Evolutionary conservation across 2,329 filamentous ascomycete species (phyloP).

Genomic region (Cladosporium oxysporum): DNA sequence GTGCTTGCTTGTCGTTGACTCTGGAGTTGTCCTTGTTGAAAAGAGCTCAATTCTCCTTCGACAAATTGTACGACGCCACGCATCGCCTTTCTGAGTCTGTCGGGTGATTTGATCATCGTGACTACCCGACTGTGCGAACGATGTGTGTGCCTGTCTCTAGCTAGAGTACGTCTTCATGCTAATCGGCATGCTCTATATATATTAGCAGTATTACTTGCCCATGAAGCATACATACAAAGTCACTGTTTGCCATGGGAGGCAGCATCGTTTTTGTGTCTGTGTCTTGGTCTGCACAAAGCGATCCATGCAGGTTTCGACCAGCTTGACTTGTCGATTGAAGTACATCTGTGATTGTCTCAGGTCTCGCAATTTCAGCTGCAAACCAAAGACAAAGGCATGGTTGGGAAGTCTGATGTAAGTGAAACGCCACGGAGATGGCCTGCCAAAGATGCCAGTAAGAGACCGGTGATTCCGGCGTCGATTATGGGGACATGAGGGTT

Average conservation of each 20-base stretch:
- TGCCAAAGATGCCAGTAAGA: constrained; percentile 17
- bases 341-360: too few relatives aligned
- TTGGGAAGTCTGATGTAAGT: too few relatives aligned
- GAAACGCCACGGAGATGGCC: too few relatives aligned
- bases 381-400: too few relatives aligned
- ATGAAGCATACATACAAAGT: too few relatives aligned
- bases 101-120: background rate
- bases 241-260: too few relatives aligned
- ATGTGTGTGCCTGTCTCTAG: background rate
- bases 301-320: background rate
- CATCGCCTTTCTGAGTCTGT: background rate
- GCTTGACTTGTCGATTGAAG: too few relatives aligned
- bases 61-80: background rate
- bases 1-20: background rate
- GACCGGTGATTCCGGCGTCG: constrained; percentile 26
- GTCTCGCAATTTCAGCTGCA: too few relatives aligned
- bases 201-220: too few relatives aligned
- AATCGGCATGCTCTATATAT: too few relatives aligned
- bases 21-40: background rate
- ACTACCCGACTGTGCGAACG: background rate
- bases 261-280: background rate
- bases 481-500: constrained; percentile 24
- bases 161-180: background rate
- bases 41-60: background rate
- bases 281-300: background rate